phyloP scores from a whole-genome alignment of 768 basidiomycete genomes.

The Hygrocybe coccinea region DNA sequence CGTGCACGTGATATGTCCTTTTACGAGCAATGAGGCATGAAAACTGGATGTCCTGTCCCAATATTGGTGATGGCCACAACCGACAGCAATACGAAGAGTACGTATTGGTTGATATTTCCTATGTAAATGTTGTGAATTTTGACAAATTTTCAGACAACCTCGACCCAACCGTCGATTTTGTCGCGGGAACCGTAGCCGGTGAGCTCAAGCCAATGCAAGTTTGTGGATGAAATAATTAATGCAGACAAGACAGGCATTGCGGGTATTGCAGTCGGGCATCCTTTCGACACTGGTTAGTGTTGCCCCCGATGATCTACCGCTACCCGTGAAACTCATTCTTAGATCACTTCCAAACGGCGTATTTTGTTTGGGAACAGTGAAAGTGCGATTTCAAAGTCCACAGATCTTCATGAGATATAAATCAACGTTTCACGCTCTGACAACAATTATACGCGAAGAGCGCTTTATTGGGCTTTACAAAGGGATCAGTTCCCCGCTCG shows the following conservation, averaged over 20 bases:
- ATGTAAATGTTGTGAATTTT: background rate
- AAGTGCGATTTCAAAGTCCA: conserved; percentile 75
- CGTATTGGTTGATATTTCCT: too few species aligned
- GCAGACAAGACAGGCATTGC: conserved; percentile 42
- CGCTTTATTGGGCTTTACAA: conserved; percentile 64
- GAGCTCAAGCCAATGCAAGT: background rate
- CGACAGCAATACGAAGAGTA: too few species aligned
- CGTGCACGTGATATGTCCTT: background rate
- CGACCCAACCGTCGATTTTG: conserved; percentile 68
- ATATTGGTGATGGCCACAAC: too few species aligned
- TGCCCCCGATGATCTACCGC: background rate
- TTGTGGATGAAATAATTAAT: background rate
- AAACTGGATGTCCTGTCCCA: background rate
- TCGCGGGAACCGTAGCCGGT: conserved; percentile 66
- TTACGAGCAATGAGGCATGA: background rate
- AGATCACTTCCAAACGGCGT: background rate
- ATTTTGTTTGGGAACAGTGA: conserved; percentile 53
- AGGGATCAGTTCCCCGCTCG: conserved; percentile 77
- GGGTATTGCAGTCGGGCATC: conserved; percentile 66
- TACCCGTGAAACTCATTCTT: background rate
- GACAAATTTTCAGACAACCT: conserved; percentile 29
- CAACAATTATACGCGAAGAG: conserved; percentile 68
- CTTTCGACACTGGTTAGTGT: conserved; percentile 62
- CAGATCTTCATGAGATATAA: conserved; percentile 51
- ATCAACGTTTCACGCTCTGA: conserved; percentile 60